Conservation (phyloP, 352 stramenopile genomes). For the Blastocystis sp. region DNA sequence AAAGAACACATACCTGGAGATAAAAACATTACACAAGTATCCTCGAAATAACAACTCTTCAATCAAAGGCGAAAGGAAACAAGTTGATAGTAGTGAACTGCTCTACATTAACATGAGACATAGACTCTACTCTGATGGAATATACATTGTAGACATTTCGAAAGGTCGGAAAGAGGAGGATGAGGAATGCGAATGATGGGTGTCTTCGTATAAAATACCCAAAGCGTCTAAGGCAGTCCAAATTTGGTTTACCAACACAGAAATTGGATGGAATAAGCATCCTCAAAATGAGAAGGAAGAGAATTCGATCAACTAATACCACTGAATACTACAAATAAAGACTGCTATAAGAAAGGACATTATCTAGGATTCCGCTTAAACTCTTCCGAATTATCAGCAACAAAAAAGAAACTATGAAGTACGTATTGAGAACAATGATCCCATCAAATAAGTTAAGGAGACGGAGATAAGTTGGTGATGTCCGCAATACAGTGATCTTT, state of each 20-base stretch:
- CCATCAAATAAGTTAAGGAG: background rate
- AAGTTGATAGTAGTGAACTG: background rate
- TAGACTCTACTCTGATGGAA: too few relatives aligned
- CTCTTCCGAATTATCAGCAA: background rate
- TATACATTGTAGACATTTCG: too few relatives aligned
- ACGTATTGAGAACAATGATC: background rate
- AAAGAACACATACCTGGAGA: background rate
- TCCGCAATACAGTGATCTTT: background rate
- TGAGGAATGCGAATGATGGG: background rate
- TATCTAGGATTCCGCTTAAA: background rate
- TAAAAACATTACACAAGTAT: slow-evolving; percentile 20
- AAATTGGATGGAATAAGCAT: background rate
- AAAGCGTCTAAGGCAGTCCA: too few relatives aligned
- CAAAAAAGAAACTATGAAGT: background rate
- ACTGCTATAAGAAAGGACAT: background rate
- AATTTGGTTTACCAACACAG: background rate
- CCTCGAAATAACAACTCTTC: slow-evolving; percentile 28
- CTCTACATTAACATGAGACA: too few relatives aligned
- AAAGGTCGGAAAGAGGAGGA: background rate
- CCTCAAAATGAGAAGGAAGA: background rate
- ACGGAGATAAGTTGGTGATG: background rate
- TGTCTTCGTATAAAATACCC: background rate
- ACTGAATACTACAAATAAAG: background rate
- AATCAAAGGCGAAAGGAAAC: background rate
- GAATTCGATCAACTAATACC: background rate